Conservation (phyloP, 139 green algal genomes). For the Chlamydomonas schloesseri region DNA sequence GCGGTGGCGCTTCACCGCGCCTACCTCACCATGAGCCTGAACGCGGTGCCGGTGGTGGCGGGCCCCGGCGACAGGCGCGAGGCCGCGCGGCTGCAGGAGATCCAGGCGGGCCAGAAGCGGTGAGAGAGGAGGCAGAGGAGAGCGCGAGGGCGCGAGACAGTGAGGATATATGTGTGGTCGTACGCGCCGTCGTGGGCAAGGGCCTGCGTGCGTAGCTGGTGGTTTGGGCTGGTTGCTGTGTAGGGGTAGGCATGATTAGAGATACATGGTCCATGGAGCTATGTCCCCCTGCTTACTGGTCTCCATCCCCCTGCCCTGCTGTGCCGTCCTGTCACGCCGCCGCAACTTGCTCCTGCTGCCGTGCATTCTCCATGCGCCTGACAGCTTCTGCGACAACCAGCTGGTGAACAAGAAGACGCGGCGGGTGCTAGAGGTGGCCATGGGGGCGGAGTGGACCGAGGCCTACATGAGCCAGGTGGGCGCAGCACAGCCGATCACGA, state of each 20-base stretch:
- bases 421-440: conserved; percentile 76
- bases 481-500: too few species aligned
- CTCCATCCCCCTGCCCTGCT: too few species aligned
- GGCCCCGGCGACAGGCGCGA: not conserved
- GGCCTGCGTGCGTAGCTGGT: too few species aligned
- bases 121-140: not conserved
- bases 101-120: conserved; percentile 52
- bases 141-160: not conserved
- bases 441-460: conserved; percentile 67
- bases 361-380: not conserved
- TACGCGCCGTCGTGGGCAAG: too few species aligned
- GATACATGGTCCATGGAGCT: too few species aligned
- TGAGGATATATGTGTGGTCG: too few species aligned
- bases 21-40: conserved; percentile 34
- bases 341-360: too few species aligned
- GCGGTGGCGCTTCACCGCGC: conserved; percentile 55
- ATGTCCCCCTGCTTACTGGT: too few species aligned
- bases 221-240: too few species aligned
- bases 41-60: not conserved
- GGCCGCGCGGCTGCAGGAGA: conserved; percentile 26
- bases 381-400: conserved; percentile 75
- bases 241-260: too few species aligned
- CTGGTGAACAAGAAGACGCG: conserved; percentile 84
- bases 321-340: too few species aligned
- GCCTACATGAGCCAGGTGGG: conserved; percentile 77